Evolutionary conservation across 1,139 yeast species (phyloP).

Genomic region (Yamadazyma dushanensis): DNA sequence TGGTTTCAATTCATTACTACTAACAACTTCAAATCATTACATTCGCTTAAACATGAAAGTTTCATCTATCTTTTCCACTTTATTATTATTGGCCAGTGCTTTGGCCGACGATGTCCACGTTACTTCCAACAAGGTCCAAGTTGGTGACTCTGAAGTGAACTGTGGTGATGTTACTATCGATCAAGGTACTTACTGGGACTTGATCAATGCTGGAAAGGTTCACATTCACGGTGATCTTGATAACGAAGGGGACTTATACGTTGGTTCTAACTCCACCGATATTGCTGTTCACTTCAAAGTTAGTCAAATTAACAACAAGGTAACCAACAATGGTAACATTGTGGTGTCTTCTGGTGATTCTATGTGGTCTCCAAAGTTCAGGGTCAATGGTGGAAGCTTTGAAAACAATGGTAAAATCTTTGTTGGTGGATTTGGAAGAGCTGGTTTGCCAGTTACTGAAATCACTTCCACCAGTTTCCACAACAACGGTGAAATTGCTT

Average conservation of each 20-base stretch:
- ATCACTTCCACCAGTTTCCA: slow-evolving; percentile 23
- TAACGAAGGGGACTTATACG: slow-evolving; percentile 12
- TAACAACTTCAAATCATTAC: not conserved
- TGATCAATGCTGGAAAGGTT: slow-evolving; percentile 12
- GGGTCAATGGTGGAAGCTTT: slow-evolving; percentile 14
- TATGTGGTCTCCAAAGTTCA: slow-evolving; percentile 14
- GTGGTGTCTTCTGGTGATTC: slow-evolving; percentile 14
- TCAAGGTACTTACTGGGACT: slow-evolving; percentile 11
- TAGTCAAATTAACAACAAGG: slow-evolving; percentile 5
- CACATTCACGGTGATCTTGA: slow-evolving; percentile 13
- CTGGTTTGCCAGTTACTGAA: slow-evolving; percentile 17
- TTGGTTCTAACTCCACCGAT: slow-evolving; percentile 8
- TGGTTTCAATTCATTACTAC: not conserved
- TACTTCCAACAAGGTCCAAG: slow-evolving; percentile 6
- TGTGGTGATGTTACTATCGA: slow-evolving; percentile 13
- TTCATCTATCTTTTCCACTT: slow-evolving; percentile 13
- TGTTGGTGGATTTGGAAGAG: slow-evolving; percentile 12
- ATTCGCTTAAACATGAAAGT: slow-evolving; percentile 9
- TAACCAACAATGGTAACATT: slow-evolving; percentile 13
- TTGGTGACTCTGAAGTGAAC: slow-evolving; percentile 9
- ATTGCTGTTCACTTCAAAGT: slow-evolving; percentile 11
- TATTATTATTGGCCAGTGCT: slow-evolving; percentile 13
- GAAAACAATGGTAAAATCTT: slow-evolving; percentile 16
- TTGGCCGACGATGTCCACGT: slow-evolving; percentile 11
- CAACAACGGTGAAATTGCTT: slow-evolving; percentile 28